A percentile compares a stretch with the other conserved stretches of the same genome.
Conservation (phyloP, 352 stramenopile genomes). For the Globisporangium recalcitrans region DNA sequence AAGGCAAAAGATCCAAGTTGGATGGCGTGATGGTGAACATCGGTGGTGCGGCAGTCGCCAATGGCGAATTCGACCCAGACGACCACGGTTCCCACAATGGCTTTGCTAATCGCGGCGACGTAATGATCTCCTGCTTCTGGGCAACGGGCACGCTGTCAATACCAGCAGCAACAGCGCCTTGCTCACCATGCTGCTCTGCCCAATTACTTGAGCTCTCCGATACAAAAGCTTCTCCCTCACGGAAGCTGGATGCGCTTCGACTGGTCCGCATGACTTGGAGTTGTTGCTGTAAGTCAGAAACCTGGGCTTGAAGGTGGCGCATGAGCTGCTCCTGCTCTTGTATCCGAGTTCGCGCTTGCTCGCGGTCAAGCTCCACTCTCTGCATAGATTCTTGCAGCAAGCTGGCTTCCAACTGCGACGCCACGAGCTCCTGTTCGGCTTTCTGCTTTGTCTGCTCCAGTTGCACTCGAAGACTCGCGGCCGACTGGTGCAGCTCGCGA, state of each 20-base stretch:
- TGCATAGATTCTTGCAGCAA: constrained; percentile 44
- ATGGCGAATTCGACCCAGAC: constrained; percentile 26
- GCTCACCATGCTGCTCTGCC: background rate
- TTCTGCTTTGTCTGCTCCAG: constrained; percentile 48
- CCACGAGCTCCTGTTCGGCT: constrained; percentile 43
- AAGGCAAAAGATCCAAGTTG: constrained; percentile 3
- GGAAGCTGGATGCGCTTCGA: background rate
- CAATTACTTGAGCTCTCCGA: background rate
- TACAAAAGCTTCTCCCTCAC: background rate
- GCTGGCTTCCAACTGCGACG: constrained; percentile 35
- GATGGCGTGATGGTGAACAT: constrained; percentile 15
- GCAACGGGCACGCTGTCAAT: too few species aligned
- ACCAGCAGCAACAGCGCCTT: background rate
- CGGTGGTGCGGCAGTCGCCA: constrained; percentile 34
- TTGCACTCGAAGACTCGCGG: constrained; percentile 53
- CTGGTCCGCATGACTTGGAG: background rate
- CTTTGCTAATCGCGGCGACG: constrained; percentile 28
- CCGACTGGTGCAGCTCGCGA: constrained; percentile 62
- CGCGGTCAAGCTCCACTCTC: constrained; percentile 30
- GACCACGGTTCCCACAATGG: constrained; percentile 47
- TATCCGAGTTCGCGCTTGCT: constrained; percentile 26
- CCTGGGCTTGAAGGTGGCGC: constrained; percentile 28
- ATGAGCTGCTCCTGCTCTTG: constrained; percentile 44
- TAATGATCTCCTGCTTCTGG: constrained; percentile 9
- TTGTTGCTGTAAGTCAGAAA: constrained; percentile 22